A percentile compares a stretch with the other conserved stretches of the same genome.
These are phyloP conservation scores for Cladosporium sp. DNA, from an alignment of 2,329 filamentous ascomycete genomes.

Conservation along the genomic window DNA sequence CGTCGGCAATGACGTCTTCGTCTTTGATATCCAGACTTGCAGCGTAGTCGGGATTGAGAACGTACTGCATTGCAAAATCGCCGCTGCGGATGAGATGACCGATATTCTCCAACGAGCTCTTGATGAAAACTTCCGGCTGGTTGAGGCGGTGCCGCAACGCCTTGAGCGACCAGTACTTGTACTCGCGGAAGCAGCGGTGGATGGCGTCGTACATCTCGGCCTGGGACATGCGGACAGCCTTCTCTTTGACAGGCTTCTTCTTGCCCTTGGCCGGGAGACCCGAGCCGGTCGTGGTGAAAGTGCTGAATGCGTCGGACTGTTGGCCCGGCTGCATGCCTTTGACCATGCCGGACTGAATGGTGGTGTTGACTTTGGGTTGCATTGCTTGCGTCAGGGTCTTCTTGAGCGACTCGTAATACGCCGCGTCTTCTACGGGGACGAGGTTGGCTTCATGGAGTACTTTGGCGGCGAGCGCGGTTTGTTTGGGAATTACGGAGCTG, in stretches of 20 bases:
- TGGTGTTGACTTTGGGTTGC: slow-evolving; percentile 36
- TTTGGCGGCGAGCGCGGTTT: slow-evolving; percentile 69
- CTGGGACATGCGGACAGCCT: slow-evolving; percentile 84
- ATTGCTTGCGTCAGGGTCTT: slow-evolving; percentile 11
- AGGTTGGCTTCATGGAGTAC: slow-evolving; percentile 74
- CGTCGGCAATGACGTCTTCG: slow-evolving; percentile 34
- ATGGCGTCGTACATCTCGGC: slow-evolving; percentile 84
- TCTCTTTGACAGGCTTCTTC: slow-evolving; percentile 59
- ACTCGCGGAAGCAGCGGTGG: slow-evolving; percentile 77
- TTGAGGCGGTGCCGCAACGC: slow-evolving; percentile 70
- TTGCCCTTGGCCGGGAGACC: slow-evolving; percentile 26
- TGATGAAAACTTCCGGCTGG: slow-evolving; percentile 92
- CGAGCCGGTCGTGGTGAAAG: slow-evolving; percentile 32
- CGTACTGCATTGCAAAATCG: slow-evolving; percentile 81
- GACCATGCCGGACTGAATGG: slow-evolving; percentile 5
- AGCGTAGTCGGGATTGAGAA: slow-evolving; percentile 67
- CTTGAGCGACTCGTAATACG: slow-evolving; percentile 48
- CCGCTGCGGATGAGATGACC: slow-evolving; percentile 80
- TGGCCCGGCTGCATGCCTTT: slow-evolving; percentile 5
- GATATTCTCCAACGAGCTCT: slow-evolving; percentile 76
- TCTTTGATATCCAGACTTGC: slow-evolving; percentile 49
- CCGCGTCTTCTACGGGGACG: slow-evolving; percentile 64
- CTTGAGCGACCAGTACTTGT: slow-evolving; percentile 93
- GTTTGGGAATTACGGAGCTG: slow-evolving; percentile 52
- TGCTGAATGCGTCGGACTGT: slow-evolving; percentile 22